phyloP scores from a whole-genome alignment of 2,329 filamentous ascomycete species.

The Cercospora berteroae region DNA sequence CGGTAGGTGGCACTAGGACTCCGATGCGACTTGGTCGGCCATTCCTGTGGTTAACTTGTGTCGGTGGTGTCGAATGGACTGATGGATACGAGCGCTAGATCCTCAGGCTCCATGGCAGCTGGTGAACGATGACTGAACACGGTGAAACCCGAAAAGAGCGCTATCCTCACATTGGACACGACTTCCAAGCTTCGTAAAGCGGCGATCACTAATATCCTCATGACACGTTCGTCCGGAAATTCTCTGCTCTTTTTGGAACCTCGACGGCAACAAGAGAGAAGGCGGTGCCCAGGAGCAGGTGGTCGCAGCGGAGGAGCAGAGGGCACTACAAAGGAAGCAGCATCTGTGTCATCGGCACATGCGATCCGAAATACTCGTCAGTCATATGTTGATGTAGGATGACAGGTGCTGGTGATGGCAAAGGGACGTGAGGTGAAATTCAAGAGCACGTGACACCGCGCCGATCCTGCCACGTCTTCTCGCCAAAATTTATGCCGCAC shows the following conservation, averaged over 20 bases:
- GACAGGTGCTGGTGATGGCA: background rate
- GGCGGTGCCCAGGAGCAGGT: background rate
- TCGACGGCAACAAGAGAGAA: background rate
- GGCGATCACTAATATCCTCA: too few species aligned
- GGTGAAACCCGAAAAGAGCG: too few species aligned
- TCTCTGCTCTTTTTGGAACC: background rate
- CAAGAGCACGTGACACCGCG: background rate
- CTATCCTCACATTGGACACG: too few species aligned
- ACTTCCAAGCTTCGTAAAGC: too few species aligned
- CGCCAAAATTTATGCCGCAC: background rate
- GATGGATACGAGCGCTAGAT: too few species aligned
- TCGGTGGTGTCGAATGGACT: too few species aligned
- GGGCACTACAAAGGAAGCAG: background rate
- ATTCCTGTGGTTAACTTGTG: too few species aligned
- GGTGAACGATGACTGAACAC: too few species aligned
- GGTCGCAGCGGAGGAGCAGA: background rate
- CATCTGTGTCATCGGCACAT: background rate
- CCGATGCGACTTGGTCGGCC: too few species aligned
- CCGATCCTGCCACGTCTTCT: slow-evolving; percentile 5
- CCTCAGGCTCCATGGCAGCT: too few species aligned
- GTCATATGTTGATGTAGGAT: background rate
- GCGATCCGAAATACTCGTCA: too few species aligned
- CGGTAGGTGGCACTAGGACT: too few species aligned
- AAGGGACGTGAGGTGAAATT: background rate
- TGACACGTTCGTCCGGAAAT: background rate